Evolutionary conservation across 2,329 filamentous ascomycete genomes (phyloP), one percentile per base, ranked within the genome.

Genomic region (Clonostachys sp.): DNA sequence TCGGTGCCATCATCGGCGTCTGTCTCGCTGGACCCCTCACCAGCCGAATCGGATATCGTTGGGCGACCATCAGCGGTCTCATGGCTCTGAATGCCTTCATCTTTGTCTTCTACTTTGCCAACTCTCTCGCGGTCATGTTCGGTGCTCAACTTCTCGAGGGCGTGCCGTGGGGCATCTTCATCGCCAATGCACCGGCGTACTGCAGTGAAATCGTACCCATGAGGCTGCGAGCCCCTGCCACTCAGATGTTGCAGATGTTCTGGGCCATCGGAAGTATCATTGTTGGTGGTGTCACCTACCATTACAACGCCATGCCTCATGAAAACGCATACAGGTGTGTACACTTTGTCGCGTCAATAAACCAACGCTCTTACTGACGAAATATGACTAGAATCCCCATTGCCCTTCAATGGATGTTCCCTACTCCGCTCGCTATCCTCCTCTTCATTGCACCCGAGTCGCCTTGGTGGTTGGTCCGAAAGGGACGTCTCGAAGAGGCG

Each of bases 201-300:
- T 78, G 75, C 61, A 68, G 66, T 53, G 80, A 84, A 59, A 80
- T 84, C 44, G 77, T 81, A 12, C 80, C 80, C 1, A 68, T 84
- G 36, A 63, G 66, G 54, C 66, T 84, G 41, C 67, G 80, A 59
- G 80, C 74, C 48, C 74, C 77, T 41, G 71, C 69, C 13, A 83
- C 80, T 3, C 75, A 78, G 56, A 83, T 78, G 66, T 55, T 83
- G 60, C 80, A 84, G 59, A 83, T 84, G 80, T 78, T 77, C 65
- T 84, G 80, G 80, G 75, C 78, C 5, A 77, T 84, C 53, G 80
- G 80, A 13, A 63, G 67, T 17, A 83, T 84, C 57, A 79, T 84
- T 40, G 80, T 83, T 35, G 73, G 70, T 20, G 80, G 61, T 42
- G 71, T 77, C 46, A 77, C 75, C 17, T 82, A 75, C 56, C 57